Conservation (phyloP, 139 green algal genomes). For the Coelastrella sp. region DNA sequence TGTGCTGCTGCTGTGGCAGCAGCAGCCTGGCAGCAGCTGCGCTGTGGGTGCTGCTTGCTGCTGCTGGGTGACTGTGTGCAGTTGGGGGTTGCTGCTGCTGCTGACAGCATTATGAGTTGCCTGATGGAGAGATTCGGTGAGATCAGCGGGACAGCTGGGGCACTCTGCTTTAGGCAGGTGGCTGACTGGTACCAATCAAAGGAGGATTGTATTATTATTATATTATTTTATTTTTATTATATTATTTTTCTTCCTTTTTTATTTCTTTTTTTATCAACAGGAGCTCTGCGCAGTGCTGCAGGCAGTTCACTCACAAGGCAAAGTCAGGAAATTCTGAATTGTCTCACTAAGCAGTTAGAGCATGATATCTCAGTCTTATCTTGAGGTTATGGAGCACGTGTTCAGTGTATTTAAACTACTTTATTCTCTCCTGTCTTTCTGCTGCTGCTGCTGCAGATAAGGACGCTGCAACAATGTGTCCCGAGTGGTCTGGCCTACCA, state of each 20-base stretch:
- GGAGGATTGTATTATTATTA: too few species aligned
- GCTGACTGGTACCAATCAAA: background rate
- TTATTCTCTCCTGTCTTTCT: background rate
- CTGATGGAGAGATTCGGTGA: background rate
- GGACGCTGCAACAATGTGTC: background rate
- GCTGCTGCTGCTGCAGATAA: slow-evolving; percentile 6
- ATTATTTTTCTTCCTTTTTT: too few species aligned
- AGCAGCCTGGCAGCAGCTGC: background rate
- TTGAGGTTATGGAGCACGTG: background rate
- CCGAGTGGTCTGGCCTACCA: background rate
- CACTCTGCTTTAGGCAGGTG: background rate
- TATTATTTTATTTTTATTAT: too few species aligned
- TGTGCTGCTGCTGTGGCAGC: background rate
- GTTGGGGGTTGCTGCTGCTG: slow-evolving; percentile 2
- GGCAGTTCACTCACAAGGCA: too few species aligned
- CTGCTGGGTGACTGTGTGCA: slow-evolving; percentile 6
- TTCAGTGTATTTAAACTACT: background rate
- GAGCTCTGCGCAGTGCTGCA: too few species aligned
- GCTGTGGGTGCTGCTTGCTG: background rate
- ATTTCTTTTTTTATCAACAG: too few species aligned
- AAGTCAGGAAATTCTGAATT: too few species aligned
- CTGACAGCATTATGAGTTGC: background rate
- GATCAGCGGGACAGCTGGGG: background rate
- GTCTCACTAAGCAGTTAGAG: too few species aligned
- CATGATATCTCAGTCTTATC: background rate